These are phyloP conservation scores for Achlya hypogyna DNA, from an alignment of 352 stramenopile species.

Conservation along the genomic window DNA sequence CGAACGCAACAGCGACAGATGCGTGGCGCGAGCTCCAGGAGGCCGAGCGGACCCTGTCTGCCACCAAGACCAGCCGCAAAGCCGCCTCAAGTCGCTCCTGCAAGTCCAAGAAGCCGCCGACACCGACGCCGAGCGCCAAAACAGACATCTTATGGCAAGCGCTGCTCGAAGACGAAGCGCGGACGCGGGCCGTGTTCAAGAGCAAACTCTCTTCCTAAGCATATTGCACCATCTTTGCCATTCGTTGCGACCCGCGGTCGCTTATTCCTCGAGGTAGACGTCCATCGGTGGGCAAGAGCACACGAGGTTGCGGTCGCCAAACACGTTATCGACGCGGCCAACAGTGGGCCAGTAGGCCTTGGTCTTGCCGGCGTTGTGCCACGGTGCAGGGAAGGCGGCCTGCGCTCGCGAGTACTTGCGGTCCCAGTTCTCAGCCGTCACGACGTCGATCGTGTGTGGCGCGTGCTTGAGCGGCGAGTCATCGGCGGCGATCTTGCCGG, in stretches of 20 bases:
- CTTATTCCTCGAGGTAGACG: conserved; percentile 60
- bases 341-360: conserved; percentile 99
- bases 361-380: conserved; percentile 83
- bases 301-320: conserved; percentile 97
- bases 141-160: conserved; percentile 28
- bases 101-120: conserved; percentile 10
- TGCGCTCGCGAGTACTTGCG: conserved; percentile 90
- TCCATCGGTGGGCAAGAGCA: conserved; percentile 97
- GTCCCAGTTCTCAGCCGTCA: conserved; percentile 91
- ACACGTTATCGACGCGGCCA: conserved; percentile 97
- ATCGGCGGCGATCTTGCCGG: conserved; percentile 84
- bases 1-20: conserved; percentile 23
- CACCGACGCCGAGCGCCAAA: conserved; percentile 23
- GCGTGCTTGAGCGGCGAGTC: conserved; percentile 95
- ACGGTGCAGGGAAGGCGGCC: conserved; percentile 93
- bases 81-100: background rate
- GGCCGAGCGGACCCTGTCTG: conserved; percentile 35
- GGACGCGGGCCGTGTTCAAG: conserved; percentile 8
- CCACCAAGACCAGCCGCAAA: background rate
- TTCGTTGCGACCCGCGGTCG: too few relatives aligned
- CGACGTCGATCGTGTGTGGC: conserved; percentile 94
- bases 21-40: conserved; percentile 47
- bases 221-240: too few relatives aligned
- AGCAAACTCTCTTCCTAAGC: background rate
- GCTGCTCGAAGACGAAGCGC: conserved; percentile 24